Evolutionary conservation across 2,329 filamentous ascomycete genomes (phyloP), one percentile per base, ranked within the genome.

Genomic region (Botrytis paeoniae): DNA sequence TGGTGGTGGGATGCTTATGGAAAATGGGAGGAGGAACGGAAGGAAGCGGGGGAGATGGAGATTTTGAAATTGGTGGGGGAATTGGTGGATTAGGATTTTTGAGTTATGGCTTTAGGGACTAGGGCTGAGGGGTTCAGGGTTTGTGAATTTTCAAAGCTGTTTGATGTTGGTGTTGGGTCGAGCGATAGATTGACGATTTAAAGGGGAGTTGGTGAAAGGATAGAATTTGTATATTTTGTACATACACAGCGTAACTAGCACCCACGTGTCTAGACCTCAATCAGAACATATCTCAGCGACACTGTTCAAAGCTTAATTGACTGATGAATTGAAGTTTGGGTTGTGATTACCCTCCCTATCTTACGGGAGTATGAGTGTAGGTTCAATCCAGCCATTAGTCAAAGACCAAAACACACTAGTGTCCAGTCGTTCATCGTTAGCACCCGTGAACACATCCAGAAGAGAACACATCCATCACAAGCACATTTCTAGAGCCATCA

Each of bases 1-100:
- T 66, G 64, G 64, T 66, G 32, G 64, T 66, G 64, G 64, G 32
- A 20, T 18, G 64, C 32, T 22, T 66, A 51, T 66, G 32, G 12
- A 14, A 41, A 51, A 4, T 66, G 64, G 64, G 64, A 54, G 45
- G 16, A 39, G 4, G 63, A 48, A 20, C 25, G 43, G 0, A 25
- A 35, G 22, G 22, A 16, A 22, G 63, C 22, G 43, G 43, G 63
- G 25, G 43, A 65, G 14, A 18, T 16, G n/a, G 41, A 7, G 0
- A 37, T 65, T 18, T 48, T 65, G 63, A 22, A 65, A 20, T 10
- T 37, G 41, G 43, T 48, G 29, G 2, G 43, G 3, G 43, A 16
- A 14, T 48, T 65, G 43, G 43, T 62, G 8, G 60, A n/a, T n/a
- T 41, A 62, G 37, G 14, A n/a, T 29, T 8, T 1, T 29, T 16